phyloP scores from a whole-genome alignment of 2,329 filamentous ascomycete genomes.

The Aureobasidium musti region DNA sequence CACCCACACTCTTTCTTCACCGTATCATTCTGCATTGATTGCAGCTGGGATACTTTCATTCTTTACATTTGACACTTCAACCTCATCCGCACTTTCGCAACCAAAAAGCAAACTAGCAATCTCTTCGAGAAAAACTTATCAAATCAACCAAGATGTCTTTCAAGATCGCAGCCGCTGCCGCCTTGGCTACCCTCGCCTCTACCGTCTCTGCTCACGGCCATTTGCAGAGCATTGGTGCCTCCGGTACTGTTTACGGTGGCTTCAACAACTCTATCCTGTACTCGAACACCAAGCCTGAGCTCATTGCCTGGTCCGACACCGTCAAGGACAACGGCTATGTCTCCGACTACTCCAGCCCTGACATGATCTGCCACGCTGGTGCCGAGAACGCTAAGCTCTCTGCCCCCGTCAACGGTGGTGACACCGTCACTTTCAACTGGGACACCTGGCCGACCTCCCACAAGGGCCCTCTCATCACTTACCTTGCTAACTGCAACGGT shows the following conservation, averaged over 20 bases:
- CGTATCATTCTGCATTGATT: slow-evolving; percentile 30
- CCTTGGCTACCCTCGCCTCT: slow-evolving; percentile 41
- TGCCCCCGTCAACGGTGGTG: slow-evolving; percentile 63
- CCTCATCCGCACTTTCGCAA: slow-evolving; percentile 6
- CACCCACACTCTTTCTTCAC: slow-evolving; percentile 26
- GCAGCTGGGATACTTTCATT: slow-evolving; percentile 29
- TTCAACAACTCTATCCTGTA: slow-evolving; percentile 48
- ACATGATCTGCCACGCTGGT: slow-evolving; percentile 53
- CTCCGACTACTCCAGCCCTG: slow-evolving; percentile 33
- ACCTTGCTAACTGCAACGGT: slow-evolving; percentile 61
- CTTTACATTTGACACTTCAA: slow-evolving; percentile 13
- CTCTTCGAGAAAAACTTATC: slow-evolving; percentile 14
- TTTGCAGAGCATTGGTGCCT: slow-evolving; percentile 50
- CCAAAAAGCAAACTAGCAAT: slow-evolving; percentile 9
- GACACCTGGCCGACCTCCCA: slow-evolving; percentile 66
- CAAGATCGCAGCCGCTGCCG: slow-evolving; percentile 35
- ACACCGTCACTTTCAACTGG: slow-evolving; percentile 62
- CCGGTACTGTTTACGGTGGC: slow-evolving; percentile 51
- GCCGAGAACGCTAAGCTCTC: slow-evolving; percentile 55
- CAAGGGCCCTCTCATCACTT: slow-evolving; percentile 65
- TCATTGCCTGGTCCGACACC: slow-evolving; percentile 58
- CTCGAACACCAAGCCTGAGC: slow-evolving; percentile 39
- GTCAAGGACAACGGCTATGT: slow-evolving; percentile 47
- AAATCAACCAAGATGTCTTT: slow-evolving; percentile 35
- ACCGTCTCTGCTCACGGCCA: slow-evolving; percentile 52